A percentile compares a stretch with the other conserved stretches of the same genome.
Evolutionary conservation across 176 grass and related monocot genomes (phyloP).

Genomic region (Cenchrus fungigraminus): DNA sequence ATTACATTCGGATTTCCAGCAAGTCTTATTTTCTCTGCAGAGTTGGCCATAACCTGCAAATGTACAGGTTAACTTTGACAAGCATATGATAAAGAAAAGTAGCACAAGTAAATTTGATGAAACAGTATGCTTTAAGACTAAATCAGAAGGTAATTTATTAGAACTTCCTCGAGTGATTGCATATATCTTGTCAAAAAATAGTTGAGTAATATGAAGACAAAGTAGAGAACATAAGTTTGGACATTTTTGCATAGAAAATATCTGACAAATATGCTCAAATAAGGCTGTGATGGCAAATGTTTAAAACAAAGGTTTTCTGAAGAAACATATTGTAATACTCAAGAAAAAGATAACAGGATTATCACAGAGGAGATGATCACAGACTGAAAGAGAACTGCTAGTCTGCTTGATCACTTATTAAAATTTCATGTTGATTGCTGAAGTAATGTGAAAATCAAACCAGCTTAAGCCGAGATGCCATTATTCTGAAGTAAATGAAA

Average conservation of each 20-base stretch:
- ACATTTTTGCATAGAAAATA: slow-evolving; percentile 1
- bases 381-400: slow-evolving; percentile 2
- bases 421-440: not conserved
- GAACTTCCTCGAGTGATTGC: not conserved
- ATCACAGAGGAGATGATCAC: not conserved
- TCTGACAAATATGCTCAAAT: not conserved
- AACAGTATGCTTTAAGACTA: not conserved
- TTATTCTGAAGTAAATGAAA: not conserved
- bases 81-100: slow-evolving; percentile 1
- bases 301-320: slow-evolving; percentile 10
- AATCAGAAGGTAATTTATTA: slow-evolving; percentile 16
- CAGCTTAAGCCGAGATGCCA: not conserved
- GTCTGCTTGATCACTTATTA: not conserved
- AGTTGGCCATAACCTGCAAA: slow-evolving; percentile 76
- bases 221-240: not conserved
- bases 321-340: not conserved
- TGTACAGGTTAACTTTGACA: slow-evolving; percentile 19
- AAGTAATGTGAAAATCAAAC: slow-evolving; percentile 2
- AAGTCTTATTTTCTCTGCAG: slow-evolving; percentile 92
- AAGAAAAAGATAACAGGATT: not conserved
- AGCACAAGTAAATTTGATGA: not conserved
- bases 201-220: not conserved
- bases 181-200: slow-evolving; percentile 32
- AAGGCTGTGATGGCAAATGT: not conserved
- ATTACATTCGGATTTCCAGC: slow-evolving; percentile 95